phyloP scores from a whole-genome alignment of 208 protist species.

The Leishmania amazonensis region DNA sequence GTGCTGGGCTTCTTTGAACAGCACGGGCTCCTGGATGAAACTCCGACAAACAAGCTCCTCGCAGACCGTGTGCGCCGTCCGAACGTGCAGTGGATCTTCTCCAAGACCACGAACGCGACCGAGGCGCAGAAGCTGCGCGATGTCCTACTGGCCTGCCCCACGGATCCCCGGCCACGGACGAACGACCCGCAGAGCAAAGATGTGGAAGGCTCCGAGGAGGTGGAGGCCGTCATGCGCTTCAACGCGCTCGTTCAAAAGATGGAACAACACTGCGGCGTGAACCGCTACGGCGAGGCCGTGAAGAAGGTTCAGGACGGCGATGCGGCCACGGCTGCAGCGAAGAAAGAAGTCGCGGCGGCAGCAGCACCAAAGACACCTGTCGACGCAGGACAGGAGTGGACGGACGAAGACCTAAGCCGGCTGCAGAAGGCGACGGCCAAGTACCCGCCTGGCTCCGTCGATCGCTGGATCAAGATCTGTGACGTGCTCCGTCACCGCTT shows the following conservation, averaged over 20 bases:
- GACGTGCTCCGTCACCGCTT: constrained; percentile 73
- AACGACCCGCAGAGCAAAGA: constrained; percentile 24
- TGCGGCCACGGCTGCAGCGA: constrained; percentile 4
- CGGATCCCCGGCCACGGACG: constrained; percentile 17
- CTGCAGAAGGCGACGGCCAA: constrained; percentile 95
- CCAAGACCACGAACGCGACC: constrained; percentile 51
- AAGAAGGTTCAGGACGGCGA: constrained; percentile 52
- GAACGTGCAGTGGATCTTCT: constrained; percentile 79
- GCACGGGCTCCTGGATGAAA: constrained; percentile 60
- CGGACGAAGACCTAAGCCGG: constrained; percentile 90
- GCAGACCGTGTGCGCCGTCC: constrained; percentile 52
- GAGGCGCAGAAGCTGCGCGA: constrained; percentile 42
- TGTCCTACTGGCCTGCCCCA: constrained; percentile 34
- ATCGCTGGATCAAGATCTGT: constrained; percentile 94
- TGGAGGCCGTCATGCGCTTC: constrained; percentile 74
- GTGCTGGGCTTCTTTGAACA: constrained; percentile 53
- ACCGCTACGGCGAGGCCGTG: constrained; percentile 84
- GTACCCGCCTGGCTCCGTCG: constrained; percentile 91
- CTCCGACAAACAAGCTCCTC: constrained; percentile 80
- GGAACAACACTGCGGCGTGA: constrained; percentile 70
- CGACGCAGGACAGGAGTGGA: constrained; percentile 67
- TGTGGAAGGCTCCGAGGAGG: constrained; percentile 28
- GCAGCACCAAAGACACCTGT: constrained; percentile 1
- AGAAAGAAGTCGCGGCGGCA: constrained; percentile 11
- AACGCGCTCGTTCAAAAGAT: constrained; percentile 61